Base-by-base conservation (phyloP, 371 early-diverging fungal species). In the Thermomucor indicae-seudaticae region DNA sequence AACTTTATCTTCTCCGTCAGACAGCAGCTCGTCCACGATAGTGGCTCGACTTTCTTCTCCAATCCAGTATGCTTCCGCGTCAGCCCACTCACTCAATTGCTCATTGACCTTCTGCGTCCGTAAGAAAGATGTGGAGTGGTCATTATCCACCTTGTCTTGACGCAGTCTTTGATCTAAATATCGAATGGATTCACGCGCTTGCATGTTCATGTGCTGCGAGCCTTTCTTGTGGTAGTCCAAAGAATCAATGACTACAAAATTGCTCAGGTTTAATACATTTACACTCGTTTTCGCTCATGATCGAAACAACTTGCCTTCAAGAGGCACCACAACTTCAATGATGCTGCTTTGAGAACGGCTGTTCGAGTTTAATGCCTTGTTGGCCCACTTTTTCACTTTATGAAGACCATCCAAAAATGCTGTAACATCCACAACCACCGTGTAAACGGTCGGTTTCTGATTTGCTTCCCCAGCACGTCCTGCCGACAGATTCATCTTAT, bases 151-250 rank as follows among this genome's bases (percentile, higher is more conserved):
- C 16, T 31, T 32, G 3, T 56, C 50, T 43, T 49, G 3, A 34
- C 34, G 54, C 28, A 81, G 40, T 37, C 70, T 58, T 23, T 87
- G 80, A 58, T 91, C 91, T 46, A 91, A 61, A 53, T 77, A 91
- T 16, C 91, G 81, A 49, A 84, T 91, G 3, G 88, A 87, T 50
- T 88, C 88, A 43, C 91, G 69, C 0, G 89, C 84, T 38, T 79
- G 76, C 22, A 73, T 70, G 51, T 84, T 86, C 56, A 71, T 77
- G 42, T 72, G 71, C 17, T 76, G 78, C 0, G 62, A 67, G 0
- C 88, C 89, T 58, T 86, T 85, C 51, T 91, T 91, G 48, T 84
- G 58, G n/a, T 52, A 38, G 61, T 91, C 91, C 25, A 91, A 68
- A 2, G 72, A 58, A 59, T 86, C 83, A 44, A 89, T 80, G 0